A percentile compares a stretch with the other conserved stretches of the same genome.
These are phyloP conservation scores for Chlamydomonas incerta DNA, from an alignment of 139 green algal species.

Conservation along the genomic window DNA sequence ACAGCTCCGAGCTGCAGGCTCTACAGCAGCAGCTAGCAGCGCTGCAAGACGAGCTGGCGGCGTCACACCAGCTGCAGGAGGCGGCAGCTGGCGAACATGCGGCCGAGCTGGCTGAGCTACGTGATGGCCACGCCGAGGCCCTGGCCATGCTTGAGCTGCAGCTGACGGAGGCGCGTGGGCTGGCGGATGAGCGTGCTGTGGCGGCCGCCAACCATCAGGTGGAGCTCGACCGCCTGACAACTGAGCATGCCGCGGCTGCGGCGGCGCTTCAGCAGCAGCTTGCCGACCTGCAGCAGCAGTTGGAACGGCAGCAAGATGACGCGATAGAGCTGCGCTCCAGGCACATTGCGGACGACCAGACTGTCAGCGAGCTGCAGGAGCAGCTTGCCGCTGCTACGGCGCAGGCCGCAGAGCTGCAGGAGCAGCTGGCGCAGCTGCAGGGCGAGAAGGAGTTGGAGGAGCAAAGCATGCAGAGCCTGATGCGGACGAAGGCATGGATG, in stretches of 20 bases:
- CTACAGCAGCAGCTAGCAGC: background rate
- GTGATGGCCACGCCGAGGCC: background rate
- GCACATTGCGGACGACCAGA: background rate
- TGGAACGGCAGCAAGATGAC: background rate
- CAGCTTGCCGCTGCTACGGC: background rate
- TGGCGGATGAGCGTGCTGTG: too few species aligned
- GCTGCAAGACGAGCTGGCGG: background rate
- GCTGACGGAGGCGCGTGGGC: too few species aligned
- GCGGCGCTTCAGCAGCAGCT: background rate
- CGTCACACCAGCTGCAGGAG: background rate
- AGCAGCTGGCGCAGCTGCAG: slow-evolving; percentile 18
- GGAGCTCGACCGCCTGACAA: background rate
- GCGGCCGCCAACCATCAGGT: background rate
- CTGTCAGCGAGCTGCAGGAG: background rate
- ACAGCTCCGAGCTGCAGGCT: background rate
- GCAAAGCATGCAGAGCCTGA: slow-evolving; percentile 27
- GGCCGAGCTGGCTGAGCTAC: background rate
- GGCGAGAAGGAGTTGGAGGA: slow-evolving; percentile 31
- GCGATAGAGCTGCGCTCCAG: background rate
- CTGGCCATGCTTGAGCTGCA: background rate
- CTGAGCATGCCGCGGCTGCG: background rate
- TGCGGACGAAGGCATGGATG: slow-evolving; percentile 23
- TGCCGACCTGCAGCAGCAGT: background rate
- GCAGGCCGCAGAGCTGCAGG: background rate
- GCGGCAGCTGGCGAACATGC: background rate